A percentile compares a stretch with the other conserved stretches of the same genome.
These are phyloP conservation scores for Russula sp. DNA, from an alignment of 768 basidiomycete genomes.

Conservation along the genomic window DNA sequence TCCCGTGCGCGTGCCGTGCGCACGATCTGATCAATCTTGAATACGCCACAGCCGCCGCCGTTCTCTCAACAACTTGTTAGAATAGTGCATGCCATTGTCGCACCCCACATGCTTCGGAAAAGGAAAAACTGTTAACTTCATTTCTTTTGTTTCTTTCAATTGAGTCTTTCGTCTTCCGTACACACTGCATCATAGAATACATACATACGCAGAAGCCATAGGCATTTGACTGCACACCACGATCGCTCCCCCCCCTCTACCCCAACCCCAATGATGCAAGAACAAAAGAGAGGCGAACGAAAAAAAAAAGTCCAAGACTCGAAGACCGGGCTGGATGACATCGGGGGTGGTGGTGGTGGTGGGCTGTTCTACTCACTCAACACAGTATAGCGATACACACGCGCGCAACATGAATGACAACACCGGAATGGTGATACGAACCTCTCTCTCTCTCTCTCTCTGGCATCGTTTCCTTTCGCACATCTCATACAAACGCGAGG, in stretches of 20 bases:
- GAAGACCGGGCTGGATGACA: neutral
- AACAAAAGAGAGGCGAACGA: neutral
- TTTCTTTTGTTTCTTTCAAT: neutral
- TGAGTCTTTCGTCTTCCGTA: neutral
- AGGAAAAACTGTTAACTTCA: neutral
- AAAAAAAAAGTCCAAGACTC: neutral
- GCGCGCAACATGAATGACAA: neutral
- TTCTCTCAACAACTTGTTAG: too few species aligned
- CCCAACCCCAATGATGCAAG: neutral
- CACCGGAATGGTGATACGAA: neutral
- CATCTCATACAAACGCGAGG: conserved; percentile 35
- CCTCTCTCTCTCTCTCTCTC: neutral
- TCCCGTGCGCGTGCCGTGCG: too few species aligned
- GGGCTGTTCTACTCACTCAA: neutral
- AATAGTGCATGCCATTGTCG: too few species aligned
- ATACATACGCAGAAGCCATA: conserved; percentile 16
- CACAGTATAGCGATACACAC: neutral
- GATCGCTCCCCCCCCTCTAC: neutral
- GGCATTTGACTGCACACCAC: neutral
- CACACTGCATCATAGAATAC: conserved; percentile 14
- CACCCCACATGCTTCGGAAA: too few species aligned
- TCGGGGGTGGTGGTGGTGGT: neutral
- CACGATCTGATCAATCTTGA: too few species aligned
- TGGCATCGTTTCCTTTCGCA: neutral
- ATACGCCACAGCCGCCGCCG: too few species aligned